Percentiles rank a stretch among this genome's conserved stretches.
phyloP scores from a whole-genome alignment of 257 asterid species.

The Solanum clarkiae region DNA sequence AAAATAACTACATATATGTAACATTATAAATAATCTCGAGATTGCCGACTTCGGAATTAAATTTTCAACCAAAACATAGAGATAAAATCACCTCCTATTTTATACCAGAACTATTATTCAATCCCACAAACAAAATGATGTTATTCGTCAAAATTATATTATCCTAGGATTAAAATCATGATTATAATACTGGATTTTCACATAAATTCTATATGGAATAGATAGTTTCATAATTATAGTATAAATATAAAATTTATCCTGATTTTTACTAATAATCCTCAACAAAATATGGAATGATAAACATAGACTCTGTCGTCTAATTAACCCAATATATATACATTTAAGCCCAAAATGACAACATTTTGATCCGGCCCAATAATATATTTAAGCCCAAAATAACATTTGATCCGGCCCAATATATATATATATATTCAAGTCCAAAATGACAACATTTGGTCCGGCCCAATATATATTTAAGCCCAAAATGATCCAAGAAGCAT shows the following conservation, averaged over 20 bases:
- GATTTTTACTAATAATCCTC: neutral
- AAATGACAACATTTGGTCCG: too few species aligned
- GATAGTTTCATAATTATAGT: neutral
- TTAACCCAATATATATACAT: too few species aligned
- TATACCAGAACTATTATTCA: neutral
- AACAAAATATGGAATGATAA: neutral
- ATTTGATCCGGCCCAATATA: too few species aligned
- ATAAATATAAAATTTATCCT: too few species aligned
- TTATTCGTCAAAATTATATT: neutral
- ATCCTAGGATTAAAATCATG: neutral
- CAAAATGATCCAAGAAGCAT: neutral
- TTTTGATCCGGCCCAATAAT: too few species aligned
- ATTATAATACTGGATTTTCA: too few species aligned
- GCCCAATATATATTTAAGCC: too few species aligned
- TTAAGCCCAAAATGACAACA: too few species aligned
- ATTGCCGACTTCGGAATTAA: neutral
- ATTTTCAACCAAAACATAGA: neutral
- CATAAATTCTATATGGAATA: neutral
- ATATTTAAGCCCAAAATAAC: too few species aligned
- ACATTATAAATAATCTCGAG: neutral
- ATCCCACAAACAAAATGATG: neutral
- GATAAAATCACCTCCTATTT: neutral
- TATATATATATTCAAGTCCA: too few species aligned
- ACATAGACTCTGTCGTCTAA: too few species aligned
- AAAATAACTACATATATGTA: neutral